Evolutionary conservation across 2,329 filamentous ascomycete species (phyloP).

Genomic region (Sarocladiaceae sp.): DNA sequence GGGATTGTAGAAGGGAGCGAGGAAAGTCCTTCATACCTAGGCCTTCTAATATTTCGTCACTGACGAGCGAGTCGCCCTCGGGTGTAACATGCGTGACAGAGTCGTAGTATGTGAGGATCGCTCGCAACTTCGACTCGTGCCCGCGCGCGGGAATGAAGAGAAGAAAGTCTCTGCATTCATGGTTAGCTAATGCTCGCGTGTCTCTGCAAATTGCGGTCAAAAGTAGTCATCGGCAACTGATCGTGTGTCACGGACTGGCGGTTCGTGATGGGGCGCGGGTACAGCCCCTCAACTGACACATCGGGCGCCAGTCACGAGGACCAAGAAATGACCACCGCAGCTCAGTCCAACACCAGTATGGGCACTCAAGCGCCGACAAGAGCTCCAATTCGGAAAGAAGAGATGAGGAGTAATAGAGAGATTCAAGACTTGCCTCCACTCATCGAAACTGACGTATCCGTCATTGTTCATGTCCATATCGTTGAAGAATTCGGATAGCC

Average conservation of each 20-base stretch:
- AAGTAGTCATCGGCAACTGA: slow-evolving; percentile 24
- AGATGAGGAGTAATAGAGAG: background rate
- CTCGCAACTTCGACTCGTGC: slow-evolving; percentile 66
- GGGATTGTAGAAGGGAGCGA: slow-evolving; percentile 59
- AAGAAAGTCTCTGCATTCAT: slow-evolving; percentile 70
- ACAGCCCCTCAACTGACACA: slow-evolving; percentile 1
- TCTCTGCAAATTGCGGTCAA: too few relatives aligned
- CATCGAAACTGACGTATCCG: slow-evolving; percentile 82
- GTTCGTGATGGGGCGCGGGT: slow-evolving; percentile 10
- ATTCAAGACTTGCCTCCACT: slow-evolving; percentile 79
- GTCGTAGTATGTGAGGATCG: slow-evolving; percentile 87
- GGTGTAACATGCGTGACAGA: slow-evolving; percentile 84
- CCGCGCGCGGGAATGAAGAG: slow-evolving; percentile 73
- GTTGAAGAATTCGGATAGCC: slow-evolving; percentile 79
- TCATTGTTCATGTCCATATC: slow-evolving; percentile 89
- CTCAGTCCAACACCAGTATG: too few relatives aligned
- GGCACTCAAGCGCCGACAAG: too few relatives aligned
- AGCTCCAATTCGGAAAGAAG: too few relatives aligned
- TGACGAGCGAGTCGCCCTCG: slow-evolving; percentile 90
- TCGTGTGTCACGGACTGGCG: slow-evolving; percentile 7
- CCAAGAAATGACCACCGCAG: too few relatives aligned
- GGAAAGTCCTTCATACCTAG: slow-evolving; percentile 73
- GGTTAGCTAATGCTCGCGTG: slow-evolving; percentile 20
- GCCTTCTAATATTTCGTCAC: slow-evolving; percentile 86
- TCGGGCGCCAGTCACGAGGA: background rate